A percentile compares a stretch with the other conserved stretches of the same genome.
Conservation (phyloP, 345 rosid species). For the Physaria fendleri region DNA sequence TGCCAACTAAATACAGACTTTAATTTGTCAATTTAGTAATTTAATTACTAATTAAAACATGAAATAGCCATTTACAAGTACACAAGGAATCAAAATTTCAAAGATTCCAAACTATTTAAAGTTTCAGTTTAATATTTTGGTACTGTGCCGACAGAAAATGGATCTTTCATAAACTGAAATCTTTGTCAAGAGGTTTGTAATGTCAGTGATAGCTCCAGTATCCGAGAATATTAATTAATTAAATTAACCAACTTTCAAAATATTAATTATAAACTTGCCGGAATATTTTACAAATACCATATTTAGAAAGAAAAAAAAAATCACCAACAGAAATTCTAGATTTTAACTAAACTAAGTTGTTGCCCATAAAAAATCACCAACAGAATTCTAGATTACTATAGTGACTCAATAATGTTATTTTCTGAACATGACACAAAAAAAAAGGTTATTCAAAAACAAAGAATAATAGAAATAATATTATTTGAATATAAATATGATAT, state of each 20-base stretch:
- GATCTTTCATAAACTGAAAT: slow-evolving; percentile 11
- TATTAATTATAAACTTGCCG: too few relatives aligned
- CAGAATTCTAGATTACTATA: too few relatives aligned
- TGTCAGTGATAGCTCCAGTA: background rate
- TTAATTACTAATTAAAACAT: slow-evolving; percentile 12
- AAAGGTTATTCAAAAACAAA: too few relatives aligned
- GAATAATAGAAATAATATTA: too few relatives aligned
- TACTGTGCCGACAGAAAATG: slow-evolving; percentile 19
- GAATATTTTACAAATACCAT: background rate
- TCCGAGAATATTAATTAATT: background rate
- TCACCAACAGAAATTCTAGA: background rate
- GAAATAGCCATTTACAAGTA: background rate
- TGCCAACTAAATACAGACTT: slow-evolving; percentile 26
- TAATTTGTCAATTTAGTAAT: slow-evolving; percentile 17
- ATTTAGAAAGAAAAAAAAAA: background rate
- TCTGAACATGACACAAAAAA: too few relatives aligned
- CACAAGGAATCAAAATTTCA: background rate
- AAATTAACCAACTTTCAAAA: background rate
- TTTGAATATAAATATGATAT: too few relatives aligned
- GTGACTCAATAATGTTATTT: too few relatives aligned
- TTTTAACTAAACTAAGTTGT: too few relatives aligned
- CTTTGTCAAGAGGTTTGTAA: slow-evolving; percentile 11
- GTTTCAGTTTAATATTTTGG: background rate
- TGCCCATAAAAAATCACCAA: too few relatives aligned
- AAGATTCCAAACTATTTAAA: background rate